phyloP scores from a whole-genome alignment of 176 grass and related monocot genomes.

The Olyra latifolia region DNA sequence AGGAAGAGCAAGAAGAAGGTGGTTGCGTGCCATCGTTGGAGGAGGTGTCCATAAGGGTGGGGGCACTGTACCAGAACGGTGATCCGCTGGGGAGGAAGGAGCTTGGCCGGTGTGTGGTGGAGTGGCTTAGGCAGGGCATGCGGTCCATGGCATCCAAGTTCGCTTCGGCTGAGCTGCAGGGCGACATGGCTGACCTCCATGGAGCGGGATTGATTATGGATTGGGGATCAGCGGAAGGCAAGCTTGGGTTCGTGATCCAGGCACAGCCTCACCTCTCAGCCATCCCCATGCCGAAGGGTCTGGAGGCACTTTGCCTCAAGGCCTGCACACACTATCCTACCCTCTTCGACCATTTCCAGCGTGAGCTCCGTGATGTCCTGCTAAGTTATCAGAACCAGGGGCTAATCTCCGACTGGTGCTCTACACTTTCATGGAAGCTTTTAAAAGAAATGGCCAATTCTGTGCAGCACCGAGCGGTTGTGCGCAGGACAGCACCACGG shows the following conservation, averaged over 20 bases:
- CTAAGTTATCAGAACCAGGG: slow-evolving; percentile 46
- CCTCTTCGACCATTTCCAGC: slow-evolving; percentile 91
- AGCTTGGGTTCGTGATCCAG: slow-evolving; percentile 76
- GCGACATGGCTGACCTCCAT: slow-evolving; percentile 63
- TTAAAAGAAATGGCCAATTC: slow-evolving; percentile 77
- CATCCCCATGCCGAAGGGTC: slow-evolving; percentile 84
- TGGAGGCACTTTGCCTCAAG: slow-evolving; percentile 92
- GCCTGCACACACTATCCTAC: slow-evolving; percentile 92
- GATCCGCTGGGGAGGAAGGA: slow-evolving; percentile 76
- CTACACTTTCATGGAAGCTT: slow-evolving; percentile 68
- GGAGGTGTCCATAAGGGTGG: slow-evolving; percentile 75
- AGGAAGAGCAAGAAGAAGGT: slow-evolving; percentile 30
- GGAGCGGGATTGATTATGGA: slow-evolving; percentile 15
- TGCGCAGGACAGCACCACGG: slow-evolving; percentile 41
- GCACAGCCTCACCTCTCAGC: slow-evolving; percentile 75
- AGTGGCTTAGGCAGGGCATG: slow-evolving; percentile 87
- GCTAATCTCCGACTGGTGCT: slow-evolving; percentile 51
- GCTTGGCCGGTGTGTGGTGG: slow-evolving; percentile 71
- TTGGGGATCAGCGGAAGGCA: slow-evolving; percentile 38
- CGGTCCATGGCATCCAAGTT: slow-evolving; percentile 81
- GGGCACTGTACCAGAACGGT: slow-evolving; percentile 68
- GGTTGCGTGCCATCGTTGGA: slow-evolving; percentile 67
- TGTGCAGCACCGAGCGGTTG: slow-evolving; percentile 57
- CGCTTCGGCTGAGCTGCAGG: slow-evolving; percentile 58
- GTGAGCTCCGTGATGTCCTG: slow-evolving; percentile 73